These are phyloP conservation scores for Poa pratensis DNA, from an alignment of 176 grass and related monocot genomes.

Conservation along the genomic window DNA sequence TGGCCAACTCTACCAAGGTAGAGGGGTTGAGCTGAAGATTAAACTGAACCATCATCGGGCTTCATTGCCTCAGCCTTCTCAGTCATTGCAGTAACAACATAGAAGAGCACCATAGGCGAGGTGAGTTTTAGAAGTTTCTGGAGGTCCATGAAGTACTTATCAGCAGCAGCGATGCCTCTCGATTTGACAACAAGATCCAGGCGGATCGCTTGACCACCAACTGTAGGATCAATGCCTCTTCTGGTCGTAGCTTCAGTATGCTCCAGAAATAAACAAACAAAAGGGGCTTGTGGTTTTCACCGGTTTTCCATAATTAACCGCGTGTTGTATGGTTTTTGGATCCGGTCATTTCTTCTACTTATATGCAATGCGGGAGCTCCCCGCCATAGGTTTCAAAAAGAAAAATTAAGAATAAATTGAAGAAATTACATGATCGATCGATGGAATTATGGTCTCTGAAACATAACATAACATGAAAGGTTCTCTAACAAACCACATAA, in stretches of 20 bases:
- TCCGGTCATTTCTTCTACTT: too few relatives aligned
- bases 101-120: slow-evolving; percentile 88
- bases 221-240: slow-evolving; percentile 78
- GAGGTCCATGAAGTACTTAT: slow-evolving; percentile 89
- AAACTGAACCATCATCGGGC: too few relatives aligned
- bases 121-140: slow-evolving; percentile 76
- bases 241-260: slow-evolving; percentile 72
- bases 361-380: too few relatives aligned
- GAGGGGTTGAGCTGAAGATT: too few relatives aligned
- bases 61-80: slow-evolving; percentile 60
- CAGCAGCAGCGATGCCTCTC: slow-evolving; percentile 67
- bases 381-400: too few relatives aligned
- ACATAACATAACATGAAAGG: background rate
- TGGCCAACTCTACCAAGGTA: too few relatives aligned
- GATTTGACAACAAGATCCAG: slow-evolving; percentile 87
- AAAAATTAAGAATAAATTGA: too few relatives aligned
- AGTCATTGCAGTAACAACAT: slow-evolving; percentile 16
- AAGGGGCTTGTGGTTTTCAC: background rate
- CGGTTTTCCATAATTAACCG: too few relatives aligned
- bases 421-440: background rate
- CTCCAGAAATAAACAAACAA: slow-evolving; percentile 41
- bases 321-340: too few relatives aligned
- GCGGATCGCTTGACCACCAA: slow-evolving; percentile 69
- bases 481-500: background rate
- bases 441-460: background rate